Evolutionary conservation across 257 asterid genomes (phyloP), one percentile per base, ranked within the genome.

Genomic region (Nicotiana knightiana): DNA sequence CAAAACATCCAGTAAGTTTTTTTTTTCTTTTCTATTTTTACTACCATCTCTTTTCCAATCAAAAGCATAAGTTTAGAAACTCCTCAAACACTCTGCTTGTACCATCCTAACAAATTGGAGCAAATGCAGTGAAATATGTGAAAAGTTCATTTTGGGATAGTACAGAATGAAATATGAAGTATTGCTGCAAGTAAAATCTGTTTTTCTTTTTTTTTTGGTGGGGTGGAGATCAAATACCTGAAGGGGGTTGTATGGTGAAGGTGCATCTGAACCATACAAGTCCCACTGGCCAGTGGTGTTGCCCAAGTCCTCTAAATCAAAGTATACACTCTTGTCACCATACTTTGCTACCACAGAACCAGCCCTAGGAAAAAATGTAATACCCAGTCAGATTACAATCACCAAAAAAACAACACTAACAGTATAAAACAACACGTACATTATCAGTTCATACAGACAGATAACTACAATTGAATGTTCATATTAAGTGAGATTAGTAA

Each of bases 221-320:
- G 10, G 5, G 10, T 61, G 4, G 21, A 9, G 6, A 2, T 2
- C 5, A 73, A 17, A 58, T 79, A 95, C 99, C 99, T 95, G 99
- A 75, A 95, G 91, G 67, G 94, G 12, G 83, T 92, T 95, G 91
- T 95, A 95, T 28, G 97, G 97, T 13, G 99, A 93, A 37, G 99
- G 95, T 9, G 97, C 97, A 88, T 95, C 98, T 24, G 98, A 93
- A 46, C 99, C 99, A 84, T 95, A 95, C 92, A 93, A 87, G 86
- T 95, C 98, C 99, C 99, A 95, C 81, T 93, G 93, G 5, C 99
- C 98, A 65, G 97, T 95, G 83, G 99, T 95, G 92, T 92, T 93
- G 79, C 93, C 95, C 77, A 91, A 84, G 71, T 95, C 97, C 84
- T 95, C 98, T 91, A 95, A 89, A 87, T 95, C 99, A 89, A 95